Percentiles rank a stretch among this genome's conserved stretches.
phyloP scores from a whole-genome alignment of 352 stramenopile genomes.

The Thalassiosira mediterranea region DNA sequence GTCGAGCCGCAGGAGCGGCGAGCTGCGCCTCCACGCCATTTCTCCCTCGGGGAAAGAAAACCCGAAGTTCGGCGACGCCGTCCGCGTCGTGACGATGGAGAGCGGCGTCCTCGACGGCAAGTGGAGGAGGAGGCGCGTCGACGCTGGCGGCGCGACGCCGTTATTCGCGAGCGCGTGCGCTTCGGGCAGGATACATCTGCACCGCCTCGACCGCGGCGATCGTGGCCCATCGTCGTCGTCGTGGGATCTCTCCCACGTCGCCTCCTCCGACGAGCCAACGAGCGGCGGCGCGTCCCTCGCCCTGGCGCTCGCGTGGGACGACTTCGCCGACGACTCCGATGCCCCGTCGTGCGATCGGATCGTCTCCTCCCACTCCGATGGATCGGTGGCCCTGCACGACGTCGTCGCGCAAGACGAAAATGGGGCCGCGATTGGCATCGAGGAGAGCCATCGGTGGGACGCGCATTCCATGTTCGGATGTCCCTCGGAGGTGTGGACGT shows the following conservation, averaged over 20 bases:
- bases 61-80: constrained; percentile 22
- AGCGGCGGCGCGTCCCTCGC: constrained; percentile 26
- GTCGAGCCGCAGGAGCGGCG: constrained; percentile 31
- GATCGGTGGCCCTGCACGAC: constrained; percentile 64
- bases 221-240: neutral
- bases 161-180: constrained; percentile 74
- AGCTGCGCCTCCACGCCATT: constrained; percentile 48
- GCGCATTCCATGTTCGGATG: constrained; percentile 77
- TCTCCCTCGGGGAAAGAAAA: constrained; percentile 17
- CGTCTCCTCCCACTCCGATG: constrained; percentile 79
- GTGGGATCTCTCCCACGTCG: constrained; percentile 51
- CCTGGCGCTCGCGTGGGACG: constrained; percentile 54
- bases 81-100: constrained; percentile 20
- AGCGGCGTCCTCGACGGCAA: constrained; percentile 80
- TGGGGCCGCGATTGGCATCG: constrained; percentile 11
- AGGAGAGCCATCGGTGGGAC: constrained; percentile 58
- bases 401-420: constrained; percentile 29
- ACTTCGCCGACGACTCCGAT: constrained; percentile 2
- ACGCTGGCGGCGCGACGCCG: neutral
- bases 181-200: constrained; percentile 63
- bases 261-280: constrained; percentile 45
- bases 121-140: constrained; percentile 43
- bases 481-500: constrained; percentile 80
- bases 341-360: constrained; percentile 31
- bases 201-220: constrained; percentile 36